Conservation (phyloP, 2,329 filamentous ascomycete genomes). For the Cephalotrichum gorgonifer region DNA sequence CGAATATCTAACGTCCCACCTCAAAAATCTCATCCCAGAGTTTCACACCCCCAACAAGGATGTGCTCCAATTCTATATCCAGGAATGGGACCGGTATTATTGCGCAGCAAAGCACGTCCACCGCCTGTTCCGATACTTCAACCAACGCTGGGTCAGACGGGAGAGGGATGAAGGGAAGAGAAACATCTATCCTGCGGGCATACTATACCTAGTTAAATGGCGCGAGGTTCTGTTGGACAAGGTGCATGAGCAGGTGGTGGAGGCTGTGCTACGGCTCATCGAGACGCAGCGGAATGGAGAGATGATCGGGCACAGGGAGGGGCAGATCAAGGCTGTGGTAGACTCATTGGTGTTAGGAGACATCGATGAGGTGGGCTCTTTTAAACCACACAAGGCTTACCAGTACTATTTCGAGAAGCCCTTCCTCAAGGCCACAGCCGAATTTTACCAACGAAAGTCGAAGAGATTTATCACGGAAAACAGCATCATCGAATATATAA, state of each 20-base stretch:
- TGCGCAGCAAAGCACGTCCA: slow-evolving; percentile 95
- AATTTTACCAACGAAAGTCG: slow-evolving; percentile 86
- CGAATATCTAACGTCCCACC: slow-evolving; percentile 69
- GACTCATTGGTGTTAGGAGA: slow-evolving; percentile 94
- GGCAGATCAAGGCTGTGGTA: slow-evolving; percentile 93
- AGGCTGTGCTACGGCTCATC: slow-evolving; percentile 84
- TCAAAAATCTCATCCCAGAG: slow-evolving; percentile 59
- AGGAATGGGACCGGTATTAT: slow-evolving; percentile 94
- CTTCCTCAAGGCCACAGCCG: slow-evolving; percentile 73
- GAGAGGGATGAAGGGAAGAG: slow-evolving; percentile 99
- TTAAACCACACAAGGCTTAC: slow-evolving; percentile 92
- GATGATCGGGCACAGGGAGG: slow-evolving; percentile 93
- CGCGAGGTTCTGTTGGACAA: slow-evolving; percentile 79
- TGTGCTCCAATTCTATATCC: slow-evolving; percentile 89
- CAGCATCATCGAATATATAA: slow-evolving; percentile 98
- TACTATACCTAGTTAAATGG: slow-evolving; percentile 91
- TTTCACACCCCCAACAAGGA: slow-evolving; percentile 81
- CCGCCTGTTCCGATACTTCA: slow-evolving; percentile 91
- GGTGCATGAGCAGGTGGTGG: slow-evolving; percentile 85
- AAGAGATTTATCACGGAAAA: slow-evolving; percentile 93
- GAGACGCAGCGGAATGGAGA: slow-evolving; percentile 97
- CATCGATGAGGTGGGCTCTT: slow-evolving; percentile 82
- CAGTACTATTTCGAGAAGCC: slow-evolving; percentile 85
- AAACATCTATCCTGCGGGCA: slow-evolving; percentile 96
- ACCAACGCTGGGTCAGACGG: slow-evolving; percentile 96